phyloP scores from a whole-genome alignment of 2,329 filamentous ascomycete species.

The Neocucurbitaria cava region DNA sequence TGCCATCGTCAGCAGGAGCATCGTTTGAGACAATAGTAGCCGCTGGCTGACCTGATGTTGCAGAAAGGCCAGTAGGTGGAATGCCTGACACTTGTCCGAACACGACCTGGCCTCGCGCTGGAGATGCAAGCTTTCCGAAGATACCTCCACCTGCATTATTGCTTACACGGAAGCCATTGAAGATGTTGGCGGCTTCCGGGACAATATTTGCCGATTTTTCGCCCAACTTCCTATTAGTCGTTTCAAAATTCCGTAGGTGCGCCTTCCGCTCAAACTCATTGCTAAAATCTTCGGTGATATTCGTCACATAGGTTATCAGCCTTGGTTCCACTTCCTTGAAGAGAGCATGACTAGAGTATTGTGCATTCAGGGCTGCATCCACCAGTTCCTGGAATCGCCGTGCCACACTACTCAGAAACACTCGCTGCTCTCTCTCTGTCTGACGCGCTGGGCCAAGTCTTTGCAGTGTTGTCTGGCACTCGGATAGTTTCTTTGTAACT shows the following conservation, averaged over 20 bases:
- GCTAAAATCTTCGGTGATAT: neutral
- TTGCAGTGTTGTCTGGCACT: constrained; percentile 24
- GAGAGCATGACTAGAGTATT: constrained; percentile 33
- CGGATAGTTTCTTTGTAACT: neutral
- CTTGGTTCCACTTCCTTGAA: constrained; percentile 1
- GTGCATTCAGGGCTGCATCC: constrained; percentile 42
- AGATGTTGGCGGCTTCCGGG: no score
- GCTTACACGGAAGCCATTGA: no score
- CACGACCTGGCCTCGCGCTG: no score
- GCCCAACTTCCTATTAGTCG: no score
- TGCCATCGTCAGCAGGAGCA: neutral
- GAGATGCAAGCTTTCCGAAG: no score
- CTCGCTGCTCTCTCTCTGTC: constrained; percentile 44
- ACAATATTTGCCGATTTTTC: no score
- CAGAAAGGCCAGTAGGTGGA: no score
- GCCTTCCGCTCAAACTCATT: constrained; percentile 4
- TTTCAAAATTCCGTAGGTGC: neutral
- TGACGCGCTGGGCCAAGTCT: constrained; percentile 45
- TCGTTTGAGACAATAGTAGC: no score
- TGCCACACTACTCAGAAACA: constrained; percentile 49
- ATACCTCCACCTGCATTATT: no score
- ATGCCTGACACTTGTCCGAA: no score
- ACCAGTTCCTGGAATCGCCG: constrained; percentile 49
- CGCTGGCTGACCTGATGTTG: no score
- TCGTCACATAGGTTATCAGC: constrained; percentile 3